Evolutionary conservation across 306 rosid species (phyloP), one percentile per base, ranked within the genome.

Genomic region (Gillenia trifoliata): DNA sequence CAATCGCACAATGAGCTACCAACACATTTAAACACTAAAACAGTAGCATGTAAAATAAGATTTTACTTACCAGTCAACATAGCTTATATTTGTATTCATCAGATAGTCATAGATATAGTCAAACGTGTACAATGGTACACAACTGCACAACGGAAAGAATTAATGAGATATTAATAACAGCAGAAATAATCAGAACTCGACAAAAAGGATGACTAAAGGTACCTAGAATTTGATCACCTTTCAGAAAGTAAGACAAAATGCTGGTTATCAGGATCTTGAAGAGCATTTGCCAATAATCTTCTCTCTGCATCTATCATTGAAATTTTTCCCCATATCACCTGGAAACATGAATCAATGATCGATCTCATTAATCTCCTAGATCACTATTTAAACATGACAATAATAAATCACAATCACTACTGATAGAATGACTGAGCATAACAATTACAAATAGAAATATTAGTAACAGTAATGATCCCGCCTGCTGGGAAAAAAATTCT

Each of bases 231-330:
- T 56, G 33, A 56, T 80, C 72, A 92, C 99, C 99, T 95, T 54
- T 95, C 97, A 83, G 99, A 95, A 79, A 95, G 96, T 88, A 95
- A 82, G 72, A 95, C 88, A 83, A 95, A 95, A 47, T 95, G 98
- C 85, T 89, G 96, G 80, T 95, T 95, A 79, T 88, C 89, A 40
- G 85, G 87, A 90, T 95, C 99, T 71, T 90, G 83, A 64, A 95
- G 98, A 74, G 99, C 99, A 77, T 78, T 80, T 64, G 93, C 93
- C 81, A 95, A 78, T 70, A 95, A 80, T 75, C 99, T 82, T 81
- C 90, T 92, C 90, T 95, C 99, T 20, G 99, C 99, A 89, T 92
- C 98, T 56, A 95, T 88, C 99, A 95, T 95, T 50, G 99, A 89
- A 83, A 95, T 95, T 82, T 89, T 95, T 16, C 99, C 99, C 99